Evolutionary conservation across 768 basidiomycete genomes (phyloP), one percentile per base, ranked within the genome.

Genomic region (Calocybe cyanea): DNA sequence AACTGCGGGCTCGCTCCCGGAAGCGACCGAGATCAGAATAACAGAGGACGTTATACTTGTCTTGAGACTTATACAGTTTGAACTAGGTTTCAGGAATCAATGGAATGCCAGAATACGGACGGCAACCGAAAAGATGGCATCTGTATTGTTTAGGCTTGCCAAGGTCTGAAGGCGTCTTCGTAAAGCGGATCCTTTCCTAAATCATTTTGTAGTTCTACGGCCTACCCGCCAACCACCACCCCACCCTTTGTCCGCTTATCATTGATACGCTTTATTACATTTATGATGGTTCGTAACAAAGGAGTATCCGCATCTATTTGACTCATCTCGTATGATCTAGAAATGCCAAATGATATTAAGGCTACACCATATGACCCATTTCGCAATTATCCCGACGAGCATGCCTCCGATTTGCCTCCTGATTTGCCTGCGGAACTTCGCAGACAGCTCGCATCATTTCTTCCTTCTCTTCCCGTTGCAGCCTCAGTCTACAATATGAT

Each of bases 181-280:
- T 54, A 41, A 48, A 33, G 23, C 51, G n/a, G n/a, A n/a, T 53
- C 9, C 5, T 28, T 25, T 38, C 48, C 34, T 56, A 36, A 46
- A 43, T 7, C 19, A 18, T 7, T 43, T 38, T n/a, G 5, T 51
- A 88, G 85, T 60, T 74, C 15, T 75, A 80, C 47, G 77, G 76
- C 10, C 63, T 73, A 4, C 78, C 81, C n/a, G 64, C 68, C 33
- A 65, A 71, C 41, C 62, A 79, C 7, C 78, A 85, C 55, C 61
- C 76, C 1, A 69, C 81, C 34, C 67, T 76, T 36, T 89, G 81
- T 63, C 75, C 83, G 0, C 59, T 89, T 34, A 63, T 90, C 24
- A 61, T 88, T 18, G 88, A 92, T 65, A 90, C 88, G 2, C 64
- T 87, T 1, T 79, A 80, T 54, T 86, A 82, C 57, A 63, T 87